Evolutionary conservation across 768 basidiomycete species (phyloP).

Genomic region (Kwoniella mangroviensis): DNA sequence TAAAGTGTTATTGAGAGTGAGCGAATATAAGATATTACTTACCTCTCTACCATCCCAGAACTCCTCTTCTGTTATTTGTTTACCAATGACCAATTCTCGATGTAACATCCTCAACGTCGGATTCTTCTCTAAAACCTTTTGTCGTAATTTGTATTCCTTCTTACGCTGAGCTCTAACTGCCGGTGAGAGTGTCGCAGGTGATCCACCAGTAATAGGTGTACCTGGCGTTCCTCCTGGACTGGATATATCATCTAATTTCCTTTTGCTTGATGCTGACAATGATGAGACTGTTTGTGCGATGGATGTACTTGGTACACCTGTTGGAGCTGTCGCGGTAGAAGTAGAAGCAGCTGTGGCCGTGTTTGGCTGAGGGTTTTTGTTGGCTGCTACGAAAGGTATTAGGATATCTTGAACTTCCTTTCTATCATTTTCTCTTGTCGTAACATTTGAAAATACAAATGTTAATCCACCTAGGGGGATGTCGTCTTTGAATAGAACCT

Average conservation of each 20-base stretch:
- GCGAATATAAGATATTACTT: slow-evolving; percentile 21
- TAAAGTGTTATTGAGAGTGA: not conserved
- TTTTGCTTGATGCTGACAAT: slow-evolving; percentile 30
- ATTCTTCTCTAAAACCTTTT: slow-evolving; percentile 70
- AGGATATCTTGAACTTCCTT: slow-evolving; percentile 52
- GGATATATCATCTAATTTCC: slow-evolving; percentile 40
- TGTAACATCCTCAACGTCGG: slow-evolving; percentile 80
- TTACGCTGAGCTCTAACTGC: slow-evolving; percentile 10
- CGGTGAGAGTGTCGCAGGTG: not conserved
- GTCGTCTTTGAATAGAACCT: slow-evolving; percentile 54
- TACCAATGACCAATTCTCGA: slow-evolving; percentile 76
- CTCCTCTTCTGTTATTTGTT: slow-evolving; percentile 78
- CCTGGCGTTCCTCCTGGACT: slow-evolving; percentile 3
- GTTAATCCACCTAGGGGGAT: slow-evolving; percentile 49
- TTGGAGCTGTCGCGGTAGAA: not conserved
- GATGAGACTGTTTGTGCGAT: slow-evolving; percentile 22
- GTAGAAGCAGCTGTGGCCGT: slow-evolving; percentile 8
- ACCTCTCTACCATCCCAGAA: slow-evolving; percentile 99
- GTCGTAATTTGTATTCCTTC: slow-evolving; percentile 25
- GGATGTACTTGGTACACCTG: slow-evolving; percentile 10
- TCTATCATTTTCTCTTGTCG: slow-evolving; percentile 40
- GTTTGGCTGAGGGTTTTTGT: slow-evolving; percentile 26
- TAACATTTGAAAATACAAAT: slow-evolving; percentile 52
- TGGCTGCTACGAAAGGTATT: slow-evolving; percentile 48
- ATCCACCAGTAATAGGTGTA: not conserved